phyloP scores from a whole-genome alignment of 169 alveolate species.

The Miamiensis avidus region DNA sequence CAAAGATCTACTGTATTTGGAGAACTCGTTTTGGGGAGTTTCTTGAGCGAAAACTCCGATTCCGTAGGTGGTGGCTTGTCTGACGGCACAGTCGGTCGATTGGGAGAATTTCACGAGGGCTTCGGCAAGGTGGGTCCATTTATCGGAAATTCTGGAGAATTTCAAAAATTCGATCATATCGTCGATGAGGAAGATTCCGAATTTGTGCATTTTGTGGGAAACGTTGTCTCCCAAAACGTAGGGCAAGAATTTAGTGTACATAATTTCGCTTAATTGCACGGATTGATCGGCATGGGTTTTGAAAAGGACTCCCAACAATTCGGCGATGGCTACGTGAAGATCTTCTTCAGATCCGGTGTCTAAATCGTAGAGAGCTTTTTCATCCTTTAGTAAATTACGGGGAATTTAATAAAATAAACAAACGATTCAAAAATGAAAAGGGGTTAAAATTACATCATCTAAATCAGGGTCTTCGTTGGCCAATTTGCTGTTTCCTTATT shows the following conservation, averaged over 20 bases:
- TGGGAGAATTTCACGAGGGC: constrained; percentile 62
- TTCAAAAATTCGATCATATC: constrained; percentile 87
- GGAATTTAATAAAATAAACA: no score
- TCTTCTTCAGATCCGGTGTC: constrained; percentile 77
- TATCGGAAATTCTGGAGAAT: constrained; percentile 53
- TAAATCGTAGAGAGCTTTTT: constrained; percentile 61
- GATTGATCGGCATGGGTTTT: constrained; percentile 78
- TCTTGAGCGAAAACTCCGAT: constrained; percentile 71
- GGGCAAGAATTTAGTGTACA: constrained; percentile 69
- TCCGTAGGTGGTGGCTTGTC: constrained; percentile 88
- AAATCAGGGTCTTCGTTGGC: constrained; percentile 66
- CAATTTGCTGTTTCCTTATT: constrained; percentile 59
- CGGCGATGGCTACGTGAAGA: constrained; percentile 76
- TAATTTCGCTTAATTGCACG: constrained; percentile 51
- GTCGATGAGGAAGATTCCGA: constrained; percentile 75
- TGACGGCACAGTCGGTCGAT: constrained; percentile 58
- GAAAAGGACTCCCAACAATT: constrained; percentile 81
- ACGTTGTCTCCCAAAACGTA: constrained; percentile 62
- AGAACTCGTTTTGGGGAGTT: constrained; percentile 50
- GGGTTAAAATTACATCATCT: constrained; percentile 63
- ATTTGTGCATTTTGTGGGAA: constrained; percentile 59
- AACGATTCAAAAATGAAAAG: constrained; percentile 19
- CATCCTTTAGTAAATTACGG: neutral
- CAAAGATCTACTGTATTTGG: constrained; percentile 44
- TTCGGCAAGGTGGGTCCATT: constrained; percentile 63